Percentiles rank a stretch among this genome's conserved stretches.
Conservation (phyloP, 768 basidiomycete genomes). For the Tricholoma saponaceum region DNA sequence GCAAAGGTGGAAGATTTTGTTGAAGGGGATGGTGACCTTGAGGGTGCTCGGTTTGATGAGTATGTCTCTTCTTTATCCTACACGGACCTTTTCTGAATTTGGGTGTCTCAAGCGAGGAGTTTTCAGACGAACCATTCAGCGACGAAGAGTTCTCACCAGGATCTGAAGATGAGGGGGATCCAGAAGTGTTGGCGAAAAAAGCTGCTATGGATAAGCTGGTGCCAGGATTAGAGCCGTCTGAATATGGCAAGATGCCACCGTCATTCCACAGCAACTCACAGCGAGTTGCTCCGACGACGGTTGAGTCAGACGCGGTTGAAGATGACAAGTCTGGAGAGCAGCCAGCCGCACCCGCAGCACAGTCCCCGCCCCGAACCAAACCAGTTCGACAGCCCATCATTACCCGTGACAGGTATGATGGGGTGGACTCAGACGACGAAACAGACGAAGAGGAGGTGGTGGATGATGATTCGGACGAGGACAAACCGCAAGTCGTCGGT, state of each 20-base stretch:
- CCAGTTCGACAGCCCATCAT: constrained; percentile 76
- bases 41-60: constrained; percentile 91
- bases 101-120: constrained; percentile 45
- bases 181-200: constrained; percentile 39
- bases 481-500: constrained; percentile 77
- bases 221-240: constrained; percentile 68
- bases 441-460: constrained; percentile 61
- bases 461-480: constrained; percentile 66
- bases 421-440: constrained; percentile 90
- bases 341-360: constrained; percentile 1
- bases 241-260: constrained; percentile 87
- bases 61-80: constrained; percentile 27
- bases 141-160: constrained; percentile 45
- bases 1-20: constrained; percentile 87
- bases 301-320: constrained; percentile 39
- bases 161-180: constrained; percentile 39
- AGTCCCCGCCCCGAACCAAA: constrained; percentile 27
- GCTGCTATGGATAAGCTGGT: constrained; percentile 80
- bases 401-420: constrained; percentile 82
- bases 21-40: constrained; percentile 82
- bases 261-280: constrained; percentile 71
- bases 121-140: constrained; percentile 64
- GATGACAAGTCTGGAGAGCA: constrained; percentile 12
- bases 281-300: constrained; percentile 45
- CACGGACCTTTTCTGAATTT: constrained; percentile 1